Evolutionary conservation across 2,329 filamentous ascomycete genomes (phyloP), one percentile per base, ranked within the genome.

Genomic region (Beauveria australis): DNA sequence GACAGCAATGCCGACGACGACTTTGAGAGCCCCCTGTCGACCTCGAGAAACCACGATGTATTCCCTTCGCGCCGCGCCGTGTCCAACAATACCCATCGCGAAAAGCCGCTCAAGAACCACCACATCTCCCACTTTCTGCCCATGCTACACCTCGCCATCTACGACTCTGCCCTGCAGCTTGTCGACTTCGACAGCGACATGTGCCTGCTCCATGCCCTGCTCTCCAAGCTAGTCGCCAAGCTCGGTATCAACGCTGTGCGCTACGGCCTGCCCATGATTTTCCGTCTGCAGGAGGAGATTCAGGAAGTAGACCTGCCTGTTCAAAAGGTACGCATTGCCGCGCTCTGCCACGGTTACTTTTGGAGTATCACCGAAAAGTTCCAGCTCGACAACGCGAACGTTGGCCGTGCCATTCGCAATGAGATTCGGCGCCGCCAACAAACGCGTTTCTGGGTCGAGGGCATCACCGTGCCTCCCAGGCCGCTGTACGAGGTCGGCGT

Each of bases 321-420:
- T 47, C 82, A 87, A 33, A 94, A 93, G 70, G 83, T 96, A 44
- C 88, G 90, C 48, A 79, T 95, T 48, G 91, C 89, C 33, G 92
- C 89, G 69, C 77, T 97, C 61, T 90, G 93, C 55, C 90, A 96
- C 69, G 92, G 91, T 9, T 97, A 97, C 72, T 86, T 97, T 62
- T 93, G 89, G 88, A 83, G 85, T 0, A 71, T 97, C 63, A 86
- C 83, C 5, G 87, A 92, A 62, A 87, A 84, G 60, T 92, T 96
- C 64, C 83, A 89, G 51, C 87, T 95, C 63, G 88, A 92, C 59
- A 79, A 79, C 7, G 86, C 88, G 0, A 78, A 80, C 0, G 80
- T 89, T 19, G 92, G 91, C 8, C 81, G 81, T 57, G 85, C 85
- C 8, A 85, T 97, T 40, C 82, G 88, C 59, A 85, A 84, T 61